Evolutionary conservation across 805 yeast species (phyloP).

Genomic region (Zygoascus tannicola): DNA sequence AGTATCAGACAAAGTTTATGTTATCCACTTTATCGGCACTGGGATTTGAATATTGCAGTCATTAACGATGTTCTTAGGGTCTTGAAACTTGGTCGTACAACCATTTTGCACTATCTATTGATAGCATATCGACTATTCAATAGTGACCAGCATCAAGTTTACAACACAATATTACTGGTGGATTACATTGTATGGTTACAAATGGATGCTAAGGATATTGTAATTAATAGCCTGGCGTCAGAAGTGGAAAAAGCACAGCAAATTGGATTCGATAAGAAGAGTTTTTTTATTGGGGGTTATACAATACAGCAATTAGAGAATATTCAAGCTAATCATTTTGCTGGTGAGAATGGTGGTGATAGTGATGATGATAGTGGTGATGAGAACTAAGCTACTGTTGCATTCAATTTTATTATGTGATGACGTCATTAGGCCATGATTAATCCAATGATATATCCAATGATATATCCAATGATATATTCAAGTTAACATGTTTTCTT

Average conservation of each 20-base stretch:
- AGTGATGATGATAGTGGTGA: no score
- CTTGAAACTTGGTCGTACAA: slow-evolving; percentile 60
- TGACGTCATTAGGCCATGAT: no score
- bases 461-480: no score
- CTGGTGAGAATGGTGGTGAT: no score
- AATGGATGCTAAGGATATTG: slow-evolving; percentile 44
- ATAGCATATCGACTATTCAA: slow-evolving; percentile 57
- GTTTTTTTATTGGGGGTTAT: neutral
- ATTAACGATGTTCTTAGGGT: slow-evolving; percentile 69
- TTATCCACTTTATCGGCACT: slow-evolving; percentile 74
- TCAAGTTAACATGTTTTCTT: no score
- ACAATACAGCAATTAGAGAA: neutral
- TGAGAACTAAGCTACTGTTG: no score
- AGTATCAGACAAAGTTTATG: slow-evolving; percentile 64
- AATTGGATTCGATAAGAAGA: neutral
- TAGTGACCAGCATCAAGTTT: slow-evolving; percentile 73
- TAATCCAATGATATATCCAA: no score
- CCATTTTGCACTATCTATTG: slow-evolving; percentile 50
- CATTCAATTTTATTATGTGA: no score
- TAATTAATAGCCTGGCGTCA: slow-evolving; percentile 54
- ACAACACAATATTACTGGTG: slow-evolving; percentile 65
- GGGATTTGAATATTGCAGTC: slow-evolving; percentile 44
- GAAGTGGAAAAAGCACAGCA: slow-evolving; percentile 37
- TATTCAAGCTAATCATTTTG: no score
- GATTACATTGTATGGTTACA: slow-evolving; percentile 70